Base-by-base conservation (phyloP, 108 stramenopile genomes). In the Cyclostephanos tholiformis region DNA sequence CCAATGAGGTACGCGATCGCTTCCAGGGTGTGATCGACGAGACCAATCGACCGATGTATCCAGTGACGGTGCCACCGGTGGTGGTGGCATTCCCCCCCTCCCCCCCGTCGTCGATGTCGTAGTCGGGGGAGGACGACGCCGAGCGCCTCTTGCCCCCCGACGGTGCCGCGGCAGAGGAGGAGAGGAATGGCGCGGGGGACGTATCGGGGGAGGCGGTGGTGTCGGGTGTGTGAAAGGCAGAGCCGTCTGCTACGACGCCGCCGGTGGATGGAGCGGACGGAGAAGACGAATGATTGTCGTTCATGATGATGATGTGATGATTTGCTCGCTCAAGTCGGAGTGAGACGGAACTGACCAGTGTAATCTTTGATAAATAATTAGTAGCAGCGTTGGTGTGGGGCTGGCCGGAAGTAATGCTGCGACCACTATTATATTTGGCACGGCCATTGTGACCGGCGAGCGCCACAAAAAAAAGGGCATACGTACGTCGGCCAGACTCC, bases 161-260 rank as follows among this genome's bases (percentile, higher is more conserved):
- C 32, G 32, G 4, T 32, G 32, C n/a, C n/a, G n/a, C 32, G 32
- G 32, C 32, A 32, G 76, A 58, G 36, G 62, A 22, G 48, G 60
- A 48, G 32, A 61, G 19, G 32, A 25, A 61, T 10, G 58, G 52
- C 35, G 72, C 32, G 63, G 62, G 62, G 20, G 26, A 38, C 8
- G 11, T 57, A 27, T 36, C 29, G 55, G 35, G 22, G 43, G 23
- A 36, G 74, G 43, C 10, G 62, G 26, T 26, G 39, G 39, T 39
- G 73, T 60, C 67, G 66, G 67, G 67, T 1, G 67, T 67, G 67
- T 56, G 67, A 23, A 67, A 67, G 32, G 36, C 1, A 53, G 67
- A 19, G 5, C 32, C 30, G 59, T 17, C 55, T 20, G 6, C 49
- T 50, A 6, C 23, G 23, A 30, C 57, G 4, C 11, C 57, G 14